Evolutionary conservation across 2,329 filamentous ascomycete genomes (phyloP), one percentile per base, ranked within the genome.

Genomic region (Colletotrichum sp.): DNA sequence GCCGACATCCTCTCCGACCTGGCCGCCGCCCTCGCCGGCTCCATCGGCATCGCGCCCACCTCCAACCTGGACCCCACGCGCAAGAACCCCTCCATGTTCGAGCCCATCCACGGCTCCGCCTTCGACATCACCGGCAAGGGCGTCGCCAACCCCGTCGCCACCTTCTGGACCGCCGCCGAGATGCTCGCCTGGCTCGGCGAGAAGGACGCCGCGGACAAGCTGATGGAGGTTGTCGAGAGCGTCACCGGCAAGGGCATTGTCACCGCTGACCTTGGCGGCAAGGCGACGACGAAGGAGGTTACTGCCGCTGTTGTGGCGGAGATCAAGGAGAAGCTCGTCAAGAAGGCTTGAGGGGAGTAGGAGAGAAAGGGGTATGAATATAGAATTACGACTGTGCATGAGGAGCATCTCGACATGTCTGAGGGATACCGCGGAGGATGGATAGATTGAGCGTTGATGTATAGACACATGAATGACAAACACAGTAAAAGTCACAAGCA

Each of bases 1-100:
- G 91, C 90, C 16, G 91, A 93, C 79, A 93, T 93, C 71, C 87
- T 94, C 4, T 93, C 91, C 6, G 92, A 94, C 80, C 86, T 94
- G 18, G 92, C 92, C 16, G 92, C 92, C 18, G 91, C 92, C 1
- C 84, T 94, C 5, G 92, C 92, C n/a, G 92, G 92, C 3, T 91
- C 89, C 4, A 94, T 94, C 77, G 92, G 92, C 7, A 93, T 94
- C 74, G 92, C 92, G 3, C 92, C 92, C 3, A 93, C 92, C 0
- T 89, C 86, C 43, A 93, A 93, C 77, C 85, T 94, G 8, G 92
- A 94, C 78, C 92, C 92, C 7, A 84, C 83, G 9, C 78, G 88
- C 84, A n/a, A 87, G 80, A 79, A 89, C 83, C 71, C 89, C 81
- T 86, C 84, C 69, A 89, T 91, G 89, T 91, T 91, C 77, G 89